Base-by-base conservation (phyloP, 768 basidiomycete species). In the Hebeloma cylindrosporum region DNA sequence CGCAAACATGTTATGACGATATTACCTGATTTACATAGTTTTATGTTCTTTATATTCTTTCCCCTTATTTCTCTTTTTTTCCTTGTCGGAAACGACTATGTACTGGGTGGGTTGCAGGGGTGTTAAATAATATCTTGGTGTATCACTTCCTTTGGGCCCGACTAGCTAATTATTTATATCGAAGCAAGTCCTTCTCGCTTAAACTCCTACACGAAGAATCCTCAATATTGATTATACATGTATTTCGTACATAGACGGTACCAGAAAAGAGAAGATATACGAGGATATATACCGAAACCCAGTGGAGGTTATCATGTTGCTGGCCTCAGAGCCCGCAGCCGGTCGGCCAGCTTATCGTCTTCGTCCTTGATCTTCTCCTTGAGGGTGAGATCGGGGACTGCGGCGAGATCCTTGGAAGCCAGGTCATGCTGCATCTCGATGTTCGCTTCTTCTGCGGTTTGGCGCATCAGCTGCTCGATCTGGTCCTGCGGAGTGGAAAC, bases 391-490 rank as follows among this genome's bases (percentile, higher is more conserved):
- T 84, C 82, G 0, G 85, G 73, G 7, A 91, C 78, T 32, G 72
- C 65, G 7, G 73, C 67, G 25, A 82, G 62, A 56, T 83, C 78
- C 56, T 80, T 82, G 35, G 77, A 67, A 14, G 85, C 80, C 22
- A 98, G 75, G 59, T 93, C 93, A 43, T 98, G 96, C 63, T 93
- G 85, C 18, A 96, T 68, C 63, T 99, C 93, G 47, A 99, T 88
- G 53, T 97, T 88, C 17, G 93, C 93, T 65, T 99, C 95, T 61
- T 98, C 96, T 3, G 96, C 96, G 16, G 91, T 93, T 67, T 94
- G 92, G 44, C 85, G 81, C 74, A 99, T 75, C 17, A 98, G 81
- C 21, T 75, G 69, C 62, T 99, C 96, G 61, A 99, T 87, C 64
- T 99, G 94, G 69, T 99, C 96, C 65, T 97, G 93, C 1, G 96